These are phyloP conservation scores for Geotrichum bryndzae DNA, from an alignment of 1,139 yeast species.

Conservation along the genomic window DNA sequence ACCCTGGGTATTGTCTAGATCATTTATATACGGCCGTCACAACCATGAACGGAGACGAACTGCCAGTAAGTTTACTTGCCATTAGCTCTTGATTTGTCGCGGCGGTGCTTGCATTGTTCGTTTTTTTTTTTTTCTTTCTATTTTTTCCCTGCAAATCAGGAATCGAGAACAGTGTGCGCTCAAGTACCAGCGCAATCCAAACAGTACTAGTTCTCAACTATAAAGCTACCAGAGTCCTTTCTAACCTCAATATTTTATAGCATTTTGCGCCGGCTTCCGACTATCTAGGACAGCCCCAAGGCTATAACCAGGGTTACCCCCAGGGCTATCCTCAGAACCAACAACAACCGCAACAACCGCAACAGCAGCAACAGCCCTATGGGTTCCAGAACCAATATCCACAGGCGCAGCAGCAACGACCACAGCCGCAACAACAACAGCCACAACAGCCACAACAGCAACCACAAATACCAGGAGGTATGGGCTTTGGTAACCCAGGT, in stretches of 20 bases:
- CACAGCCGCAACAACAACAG: no score
- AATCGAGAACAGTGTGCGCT: no score
- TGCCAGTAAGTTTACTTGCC: constrained; percentile 23
- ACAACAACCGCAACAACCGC: not conserved
- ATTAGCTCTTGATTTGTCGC: no score
- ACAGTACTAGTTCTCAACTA: no score
- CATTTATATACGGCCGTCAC: not conserved
- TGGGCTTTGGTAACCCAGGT: not conserved
- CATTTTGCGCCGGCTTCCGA: not conserved
- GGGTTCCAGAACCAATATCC: not conserved
- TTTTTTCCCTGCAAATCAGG: no score
- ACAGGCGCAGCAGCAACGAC: not conserved
- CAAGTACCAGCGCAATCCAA: no score
- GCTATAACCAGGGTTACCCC: not conserved
- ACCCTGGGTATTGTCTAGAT: not conserved
- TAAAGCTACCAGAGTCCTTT: not conserved
- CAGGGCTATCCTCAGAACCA: not conserved
- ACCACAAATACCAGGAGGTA: not conserved
- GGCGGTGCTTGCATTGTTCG: no score
- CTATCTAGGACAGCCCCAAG: not conserved
- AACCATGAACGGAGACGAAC: constrained; percentile 21
- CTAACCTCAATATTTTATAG: not conserved
- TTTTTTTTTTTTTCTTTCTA: no score
- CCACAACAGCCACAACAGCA: no score
- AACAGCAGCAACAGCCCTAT: not conserved